Percentiles rank a stretch among this genome's conserved stretches.
These are phyloP conservation scores for Xylariaceae sp. DNA, from an alignment of 2,329 filamentous ascomycete species.

Conservation along the genomic window DNA sequence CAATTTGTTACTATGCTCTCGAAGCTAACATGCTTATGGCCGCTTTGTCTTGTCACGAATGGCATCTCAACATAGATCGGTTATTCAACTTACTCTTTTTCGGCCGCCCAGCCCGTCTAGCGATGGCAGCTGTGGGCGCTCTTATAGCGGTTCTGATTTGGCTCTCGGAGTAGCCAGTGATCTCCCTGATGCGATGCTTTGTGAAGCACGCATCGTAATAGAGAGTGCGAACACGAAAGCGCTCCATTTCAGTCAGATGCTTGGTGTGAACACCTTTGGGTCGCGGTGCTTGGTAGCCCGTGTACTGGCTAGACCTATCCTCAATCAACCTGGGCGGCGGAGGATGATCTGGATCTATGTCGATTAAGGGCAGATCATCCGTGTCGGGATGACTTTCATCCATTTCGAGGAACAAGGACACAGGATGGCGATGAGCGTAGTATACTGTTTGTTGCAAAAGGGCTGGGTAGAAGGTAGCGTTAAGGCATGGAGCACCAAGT, in stretches of 20 bases:
- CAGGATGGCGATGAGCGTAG: too few relatives aligned
- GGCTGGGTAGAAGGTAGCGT: not conserved
- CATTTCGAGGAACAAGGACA: not conserved
- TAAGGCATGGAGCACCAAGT: not conserved
- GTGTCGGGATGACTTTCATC: not conserved
- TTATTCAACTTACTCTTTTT: constrained; percentile 13
- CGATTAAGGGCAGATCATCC: not conserved
- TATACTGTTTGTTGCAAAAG: too few relatives aligned
- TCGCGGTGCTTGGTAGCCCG: constrained; percentile 2
- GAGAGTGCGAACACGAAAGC: constrained; percentile 29
- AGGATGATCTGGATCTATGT: constrained; percentile 5
- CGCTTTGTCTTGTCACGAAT: too few relatives aligned
- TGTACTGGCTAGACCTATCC: not conserved
- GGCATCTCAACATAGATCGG: not conserved
- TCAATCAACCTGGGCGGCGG: constrained; percentile 13
- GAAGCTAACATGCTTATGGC: too few relatives aligned
- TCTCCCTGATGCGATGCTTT: constrained; percentile 25
- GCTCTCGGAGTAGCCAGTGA: constrained; percentile 29
- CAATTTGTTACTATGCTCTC: too few relatives aligned
- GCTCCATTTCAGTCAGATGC: constrained; percentile 28
- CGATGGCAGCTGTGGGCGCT: constrained; percentile 21
- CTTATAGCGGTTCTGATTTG: constrained; percentile 29
- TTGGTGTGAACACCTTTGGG: constrained; percentile 29
- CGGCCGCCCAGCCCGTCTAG: constrained; percentile 25
- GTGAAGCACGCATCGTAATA: constrained; percentile 28